Evolutionary conservation across 2,329 filamentous ascomycete genomes (phyloP).

Genomic region (Fusarium drepaniforme): DNA sequence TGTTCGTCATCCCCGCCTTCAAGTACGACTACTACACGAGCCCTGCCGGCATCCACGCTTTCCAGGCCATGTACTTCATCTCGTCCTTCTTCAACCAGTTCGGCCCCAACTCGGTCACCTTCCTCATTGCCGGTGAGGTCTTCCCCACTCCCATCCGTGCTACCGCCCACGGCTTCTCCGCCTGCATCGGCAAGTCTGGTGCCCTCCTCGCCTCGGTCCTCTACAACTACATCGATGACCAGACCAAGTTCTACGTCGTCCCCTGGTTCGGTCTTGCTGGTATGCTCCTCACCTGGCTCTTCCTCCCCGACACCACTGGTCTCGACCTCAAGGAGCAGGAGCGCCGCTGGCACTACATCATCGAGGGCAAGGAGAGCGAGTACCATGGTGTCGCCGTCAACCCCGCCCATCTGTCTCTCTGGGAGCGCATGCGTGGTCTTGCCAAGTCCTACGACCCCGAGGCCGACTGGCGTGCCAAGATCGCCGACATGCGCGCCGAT

Average conservation of each 20-base stretch:
- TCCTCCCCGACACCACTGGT: slow-evolving; percentile 96
- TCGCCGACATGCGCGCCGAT: slow-evolving; percentile 81
- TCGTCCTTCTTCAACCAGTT: slow-evolving; percentile 99
- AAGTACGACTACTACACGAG: slow-evolving; percentile 86
- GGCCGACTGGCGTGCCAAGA: slow-evolving; percentile 85
- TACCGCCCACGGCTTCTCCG: slow-evolving; percentile 94
- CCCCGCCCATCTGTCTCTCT: slow-evolving; percentile 86
- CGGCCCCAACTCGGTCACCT: slow-evolving; percentile 94
- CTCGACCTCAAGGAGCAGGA: slow-evolving; percentile 98
- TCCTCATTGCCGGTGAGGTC: slow-evolving; percentile 96
- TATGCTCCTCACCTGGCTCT: slow-evolving; percentile 84
- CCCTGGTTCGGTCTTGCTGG: slow-evolving; percentile 95
- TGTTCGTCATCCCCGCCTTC: slow-evolving; percentile 94
- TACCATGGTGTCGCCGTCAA: slow-evolving; percentile 97
- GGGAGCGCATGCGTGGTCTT: slow-evolving; percentile 84
- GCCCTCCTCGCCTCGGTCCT: slow-evolving; percentile 88
- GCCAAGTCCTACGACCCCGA: slow-evolving; percentile 88
- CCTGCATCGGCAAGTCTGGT: slow-evolving; percentile 88
- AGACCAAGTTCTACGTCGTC: slow-evolving; percentile 90
- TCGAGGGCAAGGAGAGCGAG: slow-evolving; percentile 79
- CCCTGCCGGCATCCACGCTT: slow-evolving; percentile 79
- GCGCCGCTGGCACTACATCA: slow-evolving; percentile 90
- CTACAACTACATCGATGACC: slow-evolving; percentile 93
- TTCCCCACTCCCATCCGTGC: slow-evolving; percentile 95
- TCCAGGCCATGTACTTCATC: slow-evolving; percentile 98